Evolutionary conservation across 805 yeast species (phyloP).

Genomic region (Ogataea siamensis): DNA sequence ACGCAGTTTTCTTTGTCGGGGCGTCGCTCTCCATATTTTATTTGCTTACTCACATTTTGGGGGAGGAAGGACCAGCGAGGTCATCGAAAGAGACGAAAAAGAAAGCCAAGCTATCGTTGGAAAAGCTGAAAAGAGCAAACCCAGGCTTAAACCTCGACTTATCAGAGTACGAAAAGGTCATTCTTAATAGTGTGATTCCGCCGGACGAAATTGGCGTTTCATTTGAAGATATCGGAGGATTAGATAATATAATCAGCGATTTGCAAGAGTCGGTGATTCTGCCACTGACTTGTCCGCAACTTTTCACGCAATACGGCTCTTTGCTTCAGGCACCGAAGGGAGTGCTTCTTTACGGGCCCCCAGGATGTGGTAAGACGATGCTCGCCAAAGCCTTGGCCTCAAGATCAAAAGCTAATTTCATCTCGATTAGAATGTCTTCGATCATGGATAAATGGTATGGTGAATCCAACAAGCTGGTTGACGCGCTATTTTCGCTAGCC

Average conservation of each 20-base stretch:
- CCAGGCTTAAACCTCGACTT: constrained; percentile 58
- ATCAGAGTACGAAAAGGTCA: constrained; percentile 72
- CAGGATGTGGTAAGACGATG: constrained; percentile 98
- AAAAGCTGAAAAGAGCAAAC: constrained; percentile 53
- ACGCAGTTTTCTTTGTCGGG: constrained; percentile 37
- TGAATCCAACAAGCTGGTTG: constrained; percentile 89
- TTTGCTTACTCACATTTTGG: constrained; percentile 34
- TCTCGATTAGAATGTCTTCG: constrained; percentile 88
- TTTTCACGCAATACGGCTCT: constrained; percentile 64
- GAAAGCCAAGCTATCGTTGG: constrained; percentile 55
- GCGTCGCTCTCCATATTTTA: constrained; percentile 57
- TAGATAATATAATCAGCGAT: constrained; percentile 79
- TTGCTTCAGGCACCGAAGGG: constrained; percentile 92
- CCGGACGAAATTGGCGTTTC: constrained; percentile 78
- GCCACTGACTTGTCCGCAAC: constrained; percentile 78
- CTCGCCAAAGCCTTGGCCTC: constrained; percentile 91
- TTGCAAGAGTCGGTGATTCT: constrained; percentile 83
- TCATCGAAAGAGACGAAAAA: constrained; percentile 59
- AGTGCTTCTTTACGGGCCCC: constrained; percentile 89
- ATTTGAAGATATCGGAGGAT: constrained; percentile 87
- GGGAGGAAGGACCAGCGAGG: constrained; percentile 36
- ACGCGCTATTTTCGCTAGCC: constrained; percentile 89
- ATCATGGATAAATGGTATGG: constrained; percentile 98
- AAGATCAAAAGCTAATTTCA: constrained; percentile 88
- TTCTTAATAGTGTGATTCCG: constrained; percentile 73